Evolutionary conservation across 2,329 filamentous ascomycete species (phyloP).

Genomic region (Fusarium xylarioides): DNA sequence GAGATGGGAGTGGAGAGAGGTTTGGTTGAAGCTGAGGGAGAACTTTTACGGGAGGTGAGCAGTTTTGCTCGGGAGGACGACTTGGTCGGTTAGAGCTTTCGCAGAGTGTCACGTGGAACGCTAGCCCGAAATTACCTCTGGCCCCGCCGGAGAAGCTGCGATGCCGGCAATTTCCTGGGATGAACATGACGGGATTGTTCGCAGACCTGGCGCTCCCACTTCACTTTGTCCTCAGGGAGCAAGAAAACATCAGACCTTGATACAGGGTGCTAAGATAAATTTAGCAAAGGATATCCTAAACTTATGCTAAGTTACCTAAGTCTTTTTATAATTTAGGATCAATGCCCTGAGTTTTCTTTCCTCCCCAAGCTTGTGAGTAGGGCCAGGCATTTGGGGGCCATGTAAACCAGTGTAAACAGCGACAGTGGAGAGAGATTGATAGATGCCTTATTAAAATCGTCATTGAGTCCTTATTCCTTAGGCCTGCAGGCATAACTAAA

Average conservation of each 20-base stretch:
- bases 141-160: constrained; percentile 37
- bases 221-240: background rate
- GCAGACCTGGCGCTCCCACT: constrained; percentile 1
- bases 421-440: background rate
- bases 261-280: background rate
- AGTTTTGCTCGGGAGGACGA: constrained; percentile 58
- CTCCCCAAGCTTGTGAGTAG: background rate
- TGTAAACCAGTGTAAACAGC: background rate
- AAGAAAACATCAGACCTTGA: background rate
- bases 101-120: constrained; percentile 50
- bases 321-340: background rate
- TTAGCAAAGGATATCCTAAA: background rate
- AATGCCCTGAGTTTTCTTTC: background rate
- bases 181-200: constrained; percentile 41
- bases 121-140: constrained; percentile 43
- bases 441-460: constrained; percentile 13
- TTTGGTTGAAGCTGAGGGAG: constrained; percentile 60
- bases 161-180: constrained; percentile 47
- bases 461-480: constrained; percentile 7
- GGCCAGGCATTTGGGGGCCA: background rate
- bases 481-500: background rate
- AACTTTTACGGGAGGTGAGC: constrained; percentile 59
- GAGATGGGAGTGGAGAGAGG: constrained; percentile 67
- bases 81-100: constrained; percentile 58
- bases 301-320: background rate